Conservation (phyloP, 148 eudicot genomes). For the Chenopodium berlandieri region DNA sequence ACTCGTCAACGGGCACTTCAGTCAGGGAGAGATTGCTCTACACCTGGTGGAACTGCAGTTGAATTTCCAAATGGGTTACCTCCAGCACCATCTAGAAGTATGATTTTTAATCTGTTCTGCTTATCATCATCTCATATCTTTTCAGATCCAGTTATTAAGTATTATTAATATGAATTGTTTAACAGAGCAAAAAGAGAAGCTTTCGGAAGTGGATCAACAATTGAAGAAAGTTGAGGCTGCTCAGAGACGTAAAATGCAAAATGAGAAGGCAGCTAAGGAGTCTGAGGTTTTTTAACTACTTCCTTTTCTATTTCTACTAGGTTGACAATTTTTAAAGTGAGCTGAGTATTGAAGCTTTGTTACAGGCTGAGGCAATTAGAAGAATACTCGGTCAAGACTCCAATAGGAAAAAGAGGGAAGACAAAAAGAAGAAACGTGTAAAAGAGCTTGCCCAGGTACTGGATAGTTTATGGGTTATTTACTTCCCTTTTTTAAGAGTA, state of each 20-base stretch:
- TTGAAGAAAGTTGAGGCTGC: slow-evolving; percentile 86
- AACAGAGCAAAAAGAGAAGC: slow-evolving; percentile 78
- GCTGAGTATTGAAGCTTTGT: slow-evolving; percentile 13
- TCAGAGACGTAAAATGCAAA: slow-evolving; percentile 68
- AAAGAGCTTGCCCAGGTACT: slow-evolving; percentile 87
- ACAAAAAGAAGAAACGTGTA: slow-evolving; percentile 78
- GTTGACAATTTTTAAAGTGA: slow-evolving; percentile 13
- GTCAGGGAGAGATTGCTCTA: slow-evolving; percentile 62
- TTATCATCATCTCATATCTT: neutral
- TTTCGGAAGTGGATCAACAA: slow-evolving; percentile 77
- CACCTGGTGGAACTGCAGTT: slow-evolving; percentile 46
- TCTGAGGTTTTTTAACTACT: slow-evolving; percentile 55
- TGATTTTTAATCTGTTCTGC: slow-evolving; percentile 19
- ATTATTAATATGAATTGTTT: neutral
- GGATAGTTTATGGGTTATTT: neutral
- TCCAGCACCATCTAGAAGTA: slow-evolving; percentile 78
- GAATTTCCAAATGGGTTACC: slow-evolving; percentile 93
- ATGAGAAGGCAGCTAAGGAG: slow-evolving; percentile 82
- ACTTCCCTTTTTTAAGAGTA: neutral
- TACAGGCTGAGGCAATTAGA: slow-evolving; percentile 96
- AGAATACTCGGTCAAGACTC: slow-evolving; percentile 98
- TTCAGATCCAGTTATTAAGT: neutral
- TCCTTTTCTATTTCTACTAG: neutral
- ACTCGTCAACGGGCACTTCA: slow-evolving; percentile 85
- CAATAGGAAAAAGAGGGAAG: slow-evolving; percentile 83